Evolutionary conservation across 176 grass and related monocot species (phyloP).

Genomic region (Phoenix dactylifera): DNA sequence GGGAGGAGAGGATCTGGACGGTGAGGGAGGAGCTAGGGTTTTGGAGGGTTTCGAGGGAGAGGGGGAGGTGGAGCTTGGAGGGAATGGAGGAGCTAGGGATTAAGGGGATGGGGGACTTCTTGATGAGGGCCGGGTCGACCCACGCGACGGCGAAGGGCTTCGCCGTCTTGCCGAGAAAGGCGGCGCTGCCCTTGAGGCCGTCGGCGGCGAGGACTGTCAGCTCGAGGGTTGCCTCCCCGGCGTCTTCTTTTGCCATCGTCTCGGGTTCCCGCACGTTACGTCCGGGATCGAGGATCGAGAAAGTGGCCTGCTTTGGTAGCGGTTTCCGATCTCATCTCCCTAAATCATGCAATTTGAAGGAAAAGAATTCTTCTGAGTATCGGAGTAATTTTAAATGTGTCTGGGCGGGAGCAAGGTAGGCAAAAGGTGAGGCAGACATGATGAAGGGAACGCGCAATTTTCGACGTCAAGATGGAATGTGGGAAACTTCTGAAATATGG

Average conservation of each 20-base stretch:
- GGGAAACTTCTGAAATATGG: too few species aligned
- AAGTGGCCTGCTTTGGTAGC: too few species aligned
- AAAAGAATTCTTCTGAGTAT: too few species aligned
- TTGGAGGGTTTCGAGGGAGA: slow-evolving; percentile 7
- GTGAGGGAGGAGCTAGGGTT: slow-evolving; percentile 18
- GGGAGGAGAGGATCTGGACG: slow-evolving; percentile 20
- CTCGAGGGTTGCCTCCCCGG: slow-evolving; percentile 25
- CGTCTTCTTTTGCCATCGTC: neutral
- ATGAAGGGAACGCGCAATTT: too few species aligned
- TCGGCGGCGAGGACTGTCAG: slow-evolving; percentile 22
- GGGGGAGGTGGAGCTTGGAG: slow-evolving; percentile 22
- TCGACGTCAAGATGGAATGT: too few species aligned
- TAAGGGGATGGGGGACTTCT: neutral
- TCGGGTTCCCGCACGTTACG: too few species aligned
- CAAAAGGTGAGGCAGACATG: too few species aligned
- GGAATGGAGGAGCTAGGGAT: neutral
- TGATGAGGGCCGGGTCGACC: slow-evolving; percentile 28
- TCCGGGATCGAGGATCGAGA: too few species aligned
- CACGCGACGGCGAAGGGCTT: slow-evolving; percentile 27
- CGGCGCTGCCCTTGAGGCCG: neutral
- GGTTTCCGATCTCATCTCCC: too few species aligned
- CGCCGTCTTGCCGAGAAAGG: slow-evolving; percentile 8
- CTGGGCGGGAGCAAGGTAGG: too few species aligned
- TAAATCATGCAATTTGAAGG: too few species aligned
- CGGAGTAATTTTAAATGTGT: too few species aligned